Percentiles rank a stretch among this genome's conserved stretches.
These are phyloP conservation scores for Eremothecium coryli DNA, from an alignment of 1,139 yeast species.

Conservation along the genomic window DNA sequence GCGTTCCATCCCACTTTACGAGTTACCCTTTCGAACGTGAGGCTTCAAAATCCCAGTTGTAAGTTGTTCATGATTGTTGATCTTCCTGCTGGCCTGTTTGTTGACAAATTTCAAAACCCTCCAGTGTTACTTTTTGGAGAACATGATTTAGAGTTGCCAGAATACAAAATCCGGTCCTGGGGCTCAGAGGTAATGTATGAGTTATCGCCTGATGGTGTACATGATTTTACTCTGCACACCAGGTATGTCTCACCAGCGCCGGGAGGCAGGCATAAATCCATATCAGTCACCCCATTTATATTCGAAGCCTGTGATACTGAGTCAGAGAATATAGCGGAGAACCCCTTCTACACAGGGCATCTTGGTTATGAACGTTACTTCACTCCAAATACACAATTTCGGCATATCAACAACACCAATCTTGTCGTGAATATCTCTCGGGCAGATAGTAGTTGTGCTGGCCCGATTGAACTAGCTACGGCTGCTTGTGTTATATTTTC, in stretches of 20 bases:
- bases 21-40: conserved; percentile 18
- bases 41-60: conserved; percentile 19
- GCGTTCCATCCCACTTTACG: conserved; percentile 40
- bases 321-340: conserved; percentile 22
- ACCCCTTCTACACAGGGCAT: conserved; percentile 33
- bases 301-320: conserved; percentile 42
- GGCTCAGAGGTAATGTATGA: conserved; percentile 39
- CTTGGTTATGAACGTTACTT: conserved; percentile 39
- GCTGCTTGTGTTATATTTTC: conserved; percentile 28
- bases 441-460: conserved; percentile 27
- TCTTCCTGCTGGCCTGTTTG: conserved; percentile 29
- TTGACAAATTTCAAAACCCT: conserved; percentile 34
- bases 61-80: conserved; percentile 29
- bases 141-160: conserved; percentile 37
- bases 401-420: conserved; percentile 24
- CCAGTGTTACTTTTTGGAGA: conserved; percentile 31
- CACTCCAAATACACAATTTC: conserved; percentile 38
- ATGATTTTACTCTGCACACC: conserved; percentile 40
- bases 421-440: conserved; percentile 32
- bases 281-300: conserved; percentile 35
- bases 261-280: conserved; percentile 17
- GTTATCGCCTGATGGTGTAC: conserved; percentile 24
- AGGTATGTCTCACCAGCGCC: conserved; percentile 38
- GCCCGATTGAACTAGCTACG: conserved; percentile 29
- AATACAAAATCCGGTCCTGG: conserved; percentile 37